Evolutionary conservation across 345 rosid species (phyloP), one percentile per base, ranked within the genome.

Genomic region (Excoecaria agallocha): DNA sequence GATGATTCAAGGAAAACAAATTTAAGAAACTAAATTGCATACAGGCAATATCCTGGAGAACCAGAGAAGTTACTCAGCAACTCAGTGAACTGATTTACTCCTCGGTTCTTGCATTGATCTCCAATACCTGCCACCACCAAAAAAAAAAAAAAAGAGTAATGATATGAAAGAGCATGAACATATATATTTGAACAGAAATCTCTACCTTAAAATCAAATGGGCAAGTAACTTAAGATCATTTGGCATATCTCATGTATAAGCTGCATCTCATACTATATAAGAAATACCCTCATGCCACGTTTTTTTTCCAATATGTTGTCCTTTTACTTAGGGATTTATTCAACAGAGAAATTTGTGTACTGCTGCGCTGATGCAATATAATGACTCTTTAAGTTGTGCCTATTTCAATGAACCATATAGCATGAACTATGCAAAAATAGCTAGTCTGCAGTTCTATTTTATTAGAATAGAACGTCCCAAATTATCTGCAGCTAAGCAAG

Each of bases 41-140:
- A 89, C 99, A 91, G 3, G 87, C 98, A 95, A 81, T 79, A 85
- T 72, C 98, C 99, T 68, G 86, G 77, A 82, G 93, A 84, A 25
- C 93, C 93, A 60, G 99, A 91, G 75, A 80, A 86, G 59, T 81
- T 61, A 25, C 69, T 17, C 57, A 92, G 89, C 64, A 73, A 80
- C 73, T 89, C 84, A 30, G 98, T 93, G 87, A 95, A 92, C n/a
- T 79, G 86, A 63, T 80, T 82, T 17, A 87, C 68, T 69, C 88
- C 89, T 69, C 46, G 79, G 79, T 81, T 77, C 72, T 89, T 82
- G 83, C 98, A 94, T 69, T 84, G 84, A 83, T 90, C 95, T 63
- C 89, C 91, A 48, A 92, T 89, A 46, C 98, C 98, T 94, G 88
- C 72, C 83, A 77, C 24, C 39, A 49, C 20, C 30, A 15, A 35